Evolutionary conservation across 2,329 filamentous ascomycete species (phyloP).

Genomic region (Cordyceps cicadae): DNA sequence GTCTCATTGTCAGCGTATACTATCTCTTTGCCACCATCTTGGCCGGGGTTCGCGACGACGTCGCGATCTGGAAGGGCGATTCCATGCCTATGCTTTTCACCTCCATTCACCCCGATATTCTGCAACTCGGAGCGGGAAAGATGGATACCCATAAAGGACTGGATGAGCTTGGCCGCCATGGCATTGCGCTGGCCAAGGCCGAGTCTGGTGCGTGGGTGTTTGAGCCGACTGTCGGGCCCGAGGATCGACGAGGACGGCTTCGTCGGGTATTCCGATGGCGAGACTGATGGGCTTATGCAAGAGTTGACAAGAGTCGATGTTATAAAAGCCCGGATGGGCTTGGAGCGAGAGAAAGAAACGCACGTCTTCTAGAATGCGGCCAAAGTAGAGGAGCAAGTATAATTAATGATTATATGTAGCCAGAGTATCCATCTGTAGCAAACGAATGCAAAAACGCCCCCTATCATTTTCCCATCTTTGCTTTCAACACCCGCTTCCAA

Average conservation of each 20-base stretch:
- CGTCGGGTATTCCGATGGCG: not conserved
- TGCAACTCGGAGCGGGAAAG: conserved; percentile 22
- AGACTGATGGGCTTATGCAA: not conserved
- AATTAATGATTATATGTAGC: conserved; percentile 3
- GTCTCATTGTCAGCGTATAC: conserved; percentile 27
- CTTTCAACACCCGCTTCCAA: too few relatives aligned
- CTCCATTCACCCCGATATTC: conserved; percentile 26
- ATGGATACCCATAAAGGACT: conserved; percentile 30
- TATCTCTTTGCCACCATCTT: conserved; percentile 29
- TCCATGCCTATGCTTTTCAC: conserved; percentile 32
- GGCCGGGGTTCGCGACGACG: conserved; percentile 25
- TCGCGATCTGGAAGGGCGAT: conserved; percentile 31
- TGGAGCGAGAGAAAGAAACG: not conserved
- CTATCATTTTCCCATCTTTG: not conserved
- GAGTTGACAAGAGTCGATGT: not conserved
- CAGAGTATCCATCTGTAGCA: not conserved
- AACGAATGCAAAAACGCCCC: not conserved
- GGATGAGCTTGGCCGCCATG: conserved; percentile 25
- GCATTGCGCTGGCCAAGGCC: conserved; percentile 26
- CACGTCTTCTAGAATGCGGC: not conserved
- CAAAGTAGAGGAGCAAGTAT: not conserved
- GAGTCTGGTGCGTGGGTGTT: conserved; percentile 30
- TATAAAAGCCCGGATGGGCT: not conserved
- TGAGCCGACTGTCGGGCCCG: conserved; percentile 15
- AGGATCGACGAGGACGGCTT: not conserved